Conservation (phyloP, 306 rosid species). For the Malus sieversii region DNA sequence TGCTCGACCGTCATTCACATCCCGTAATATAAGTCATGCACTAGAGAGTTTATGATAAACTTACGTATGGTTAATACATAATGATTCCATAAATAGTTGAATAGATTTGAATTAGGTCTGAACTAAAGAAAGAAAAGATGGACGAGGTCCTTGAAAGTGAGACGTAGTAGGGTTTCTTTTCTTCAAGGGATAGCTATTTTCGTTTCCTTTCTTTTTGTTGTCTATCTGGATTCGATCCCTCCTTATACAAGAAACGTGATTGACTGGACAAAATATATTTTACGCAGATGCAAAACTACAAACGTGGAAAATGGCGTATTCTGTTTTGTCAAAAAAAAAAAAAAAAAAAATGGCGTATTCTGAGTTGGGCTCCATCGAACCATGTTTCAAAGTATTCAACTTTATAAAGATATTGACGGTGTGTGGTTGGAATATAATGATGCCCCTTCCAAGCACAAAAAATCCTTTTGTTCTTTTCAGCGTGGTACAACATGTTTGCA, state of each 20-base stretch:
- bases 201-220: neutral
- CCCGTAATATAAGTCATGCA: no score
- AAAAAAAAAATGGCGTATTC: neutral
- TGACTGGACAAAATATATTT: conserved; percentile 38
- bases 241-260: conserved; percentile 35
- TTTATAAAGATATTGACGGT: neutral
- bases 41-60: no score
- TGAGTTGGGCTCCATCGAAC: neutral
- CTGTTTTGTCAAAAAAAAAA: neutral
- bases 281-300: neutral
- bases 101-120: neutral
- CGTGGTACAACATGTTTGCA: neutral
- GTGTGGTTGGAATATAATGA: neutral
- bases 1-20: neutral
- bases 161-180: conserved; percentile 1
- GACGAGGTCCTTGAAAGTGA: conserved; percentile 7
- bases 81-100: neutral
- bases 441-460: neutral
- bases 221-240: neutral
- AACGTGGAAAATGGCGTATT: neutral
- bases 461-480: neutral
- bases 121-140: neutral
- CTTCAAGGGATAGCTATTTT: conserved; percentile 10
- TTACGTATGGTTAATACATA: neutral
- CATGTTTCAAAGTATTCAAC: neutral